These are phyloP conservation scores for Cercospora canescens DNA, from an alignment of 2,329 filamentous ascomycete genomes.

Conservation along the genomic window DNA sequence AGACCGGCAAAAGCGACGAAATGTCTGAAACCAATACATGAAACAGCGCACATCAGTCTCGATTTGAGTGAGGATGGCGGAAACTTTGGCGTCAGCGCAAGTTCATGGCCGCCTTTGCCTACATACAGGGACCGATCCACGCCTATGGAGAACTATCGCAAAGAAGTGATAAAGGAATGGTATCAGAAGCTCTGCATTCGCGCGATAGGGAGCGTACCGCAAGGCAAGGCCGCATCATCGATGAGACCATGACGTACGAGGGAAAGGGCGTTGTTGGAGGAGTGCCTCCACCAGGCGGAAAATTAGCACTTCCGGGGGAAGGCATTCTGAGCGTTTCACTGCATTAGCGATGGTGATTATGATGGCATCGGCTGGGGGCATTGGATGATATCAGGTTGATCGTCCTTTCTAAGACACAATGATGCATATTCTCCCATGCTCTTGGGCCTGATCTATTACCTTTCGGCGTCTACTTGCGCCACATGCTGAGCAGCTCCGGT, in stretches of 20 bases:
- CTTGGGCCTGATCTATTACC: background rate
- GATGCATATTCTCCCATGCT: background rate
- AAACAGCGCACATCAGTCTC: background rate
- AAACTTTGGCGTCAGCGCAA: background rate
- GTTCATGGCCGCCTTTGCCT: background rate
- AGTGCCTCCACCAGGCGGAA: background rate
- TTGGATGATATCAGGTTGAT: constrained; percentile 4
- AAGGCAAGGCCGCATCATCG: background rate
- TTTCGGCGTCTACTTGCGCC: background rate
- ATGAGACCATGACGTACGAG: background rate
- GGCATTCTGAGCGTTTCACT: constrained; percentile 10
- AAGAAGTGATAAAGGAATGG: background rate
- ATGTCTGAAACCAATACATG: constrained; percentile 16
- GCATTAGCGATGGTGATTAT: constrained; percentile 5
- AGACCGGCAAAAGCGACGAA: constrained; percentile 6
- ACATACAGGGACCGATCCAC: background rate
- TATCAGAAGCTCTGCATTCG: background rate
- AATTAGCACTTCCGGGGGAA: background rate
- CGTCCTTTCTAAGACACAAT: background rate
- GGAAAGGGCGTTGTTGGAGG: background rate
- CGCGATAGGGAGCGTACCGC: background rate
- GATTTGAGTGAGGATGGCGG: background rate
- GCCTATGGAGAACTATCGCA: background rate
- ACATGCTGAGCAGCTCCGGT: background rate
- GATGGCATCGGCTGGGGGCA: background rate